phyloP scores from a whole-genome alignment of 306 rosid species.

The Canavalia gladiata region DNA sequence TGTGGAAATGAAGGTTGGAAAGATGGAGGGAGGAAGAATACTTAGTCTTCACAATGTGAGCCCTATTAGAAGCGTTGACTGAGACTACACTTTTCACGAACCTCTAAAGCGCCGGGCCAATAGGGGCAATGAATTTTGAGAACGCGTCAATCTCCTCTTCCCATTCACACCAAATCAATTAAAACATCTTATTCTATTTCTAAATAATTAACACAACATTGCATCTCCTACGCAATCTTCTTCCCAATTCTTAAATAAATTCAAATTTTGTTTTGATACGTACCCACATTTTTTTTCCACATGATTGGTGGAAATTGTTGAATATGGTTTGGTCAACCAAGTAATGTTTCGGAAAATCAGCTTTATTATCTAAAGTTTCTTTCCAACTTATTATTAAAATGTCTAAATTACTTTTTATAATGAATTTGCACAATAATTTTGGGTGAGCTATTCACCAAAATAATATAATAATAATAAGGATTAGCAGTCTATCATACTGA shows the following conservation, averaged over 20 bases:
- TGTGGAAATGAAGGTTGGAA: conserved; percentile 15
- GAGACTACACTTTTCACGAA: conserved; percentile 50
- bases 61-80: conserved; percentile 57
- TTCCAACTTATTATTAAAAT: background rate
- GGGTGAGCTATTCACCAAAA: background rate
- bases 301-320: background rate
- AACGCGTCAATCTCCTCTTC: conserved; percentile 59
- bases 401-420: background rate
- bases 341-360: background rate
- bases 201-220: background rate
- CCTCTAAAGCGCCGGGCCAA: conserved; percentile 56
- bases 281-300: background rate
- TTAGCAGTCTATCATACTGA: background rate
- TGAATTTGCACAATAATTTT: background rate
- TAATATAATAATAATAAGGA: too few species aligned
- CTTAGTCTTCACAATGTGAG: background rate
- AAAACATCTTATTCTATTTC: background rate
- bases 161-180: background rate
- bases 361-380: background rate
- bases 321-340: background rate
- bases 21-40: background rate
- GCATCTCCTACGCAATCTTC: background rate
- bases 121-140: conserved; percentile 48
- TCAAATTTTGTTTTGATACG: background rate
- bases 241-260: background rate